phyloP scores from a whole-genome alignment of 2,329 filamentous ascomycete genomes.

The Aspergillus tubingensis region DNA sequence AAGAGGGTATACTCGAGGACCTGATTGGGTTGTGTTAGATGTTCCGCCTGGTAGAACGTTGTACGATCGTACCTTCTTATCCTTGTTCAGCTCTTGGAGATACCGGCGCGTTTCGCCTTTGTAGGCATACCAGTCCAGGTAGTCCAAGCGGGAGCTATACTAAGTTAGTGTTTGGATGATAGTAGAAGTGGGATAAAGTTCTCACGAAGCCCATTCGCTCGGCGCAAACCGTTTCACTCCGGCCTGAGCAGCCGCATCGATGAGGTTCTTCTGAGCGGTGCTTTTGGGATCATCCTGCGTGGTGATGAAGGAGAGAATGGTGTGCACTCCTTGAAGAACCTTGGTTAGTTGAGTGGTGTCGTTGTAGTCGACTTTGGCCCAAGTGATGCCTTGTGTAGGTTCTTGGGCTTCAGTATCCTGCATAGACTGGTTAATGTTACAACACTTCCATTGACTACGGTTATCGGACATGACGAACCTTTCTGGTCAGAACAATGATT shows the following conservation, averaged over 20 bases:
- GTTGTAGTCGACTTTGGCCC: constrained; percentile 7
- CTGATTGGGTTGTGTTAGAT: background rate
- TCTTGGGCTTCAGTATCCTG: background rate
- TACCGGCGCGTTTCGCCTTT: constrained; percentile 8
- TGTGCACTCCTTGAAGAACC: constrained; percentile 6
- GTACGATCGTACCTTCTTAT: background rate
- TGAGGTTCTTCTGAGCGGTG: constrained; percentile 5
- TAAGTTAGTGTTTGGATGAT: background rate
- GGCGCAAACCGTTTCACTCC: constrained; percentile 16
- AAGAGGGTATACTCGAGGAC: constrained; percentile 17
- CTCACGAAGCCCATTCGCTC: constrained; percentile 13
- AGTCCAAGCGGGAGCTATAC: background rate
- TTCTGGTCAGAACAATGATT: constrained; percentile 4
- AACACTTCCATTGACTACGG: background rate
- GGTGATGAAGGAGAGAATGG: constrained; percentile 10
- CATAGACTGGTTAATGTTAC: background rate
- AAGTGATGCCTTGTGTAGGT: background rate
- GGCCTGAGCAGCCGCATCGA: constrained; percentile 7
- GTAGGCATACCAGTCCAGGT: constrained; percentile 12
- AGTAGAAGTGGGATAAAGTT: background rate
- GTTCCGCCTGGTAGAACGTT: background rate
- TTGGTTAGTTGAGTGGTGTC: background rate
- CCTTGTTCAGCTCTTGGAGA: constrained; percentile 8
- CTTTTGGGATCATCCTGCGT: background rate
- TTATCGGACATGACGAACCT: background rate